Percentiles rank a stretch among this genome's conserved stretches.
Conservation (phyloP, 164 flowering plant genomes). For the Vitis amurensis region DNA sequence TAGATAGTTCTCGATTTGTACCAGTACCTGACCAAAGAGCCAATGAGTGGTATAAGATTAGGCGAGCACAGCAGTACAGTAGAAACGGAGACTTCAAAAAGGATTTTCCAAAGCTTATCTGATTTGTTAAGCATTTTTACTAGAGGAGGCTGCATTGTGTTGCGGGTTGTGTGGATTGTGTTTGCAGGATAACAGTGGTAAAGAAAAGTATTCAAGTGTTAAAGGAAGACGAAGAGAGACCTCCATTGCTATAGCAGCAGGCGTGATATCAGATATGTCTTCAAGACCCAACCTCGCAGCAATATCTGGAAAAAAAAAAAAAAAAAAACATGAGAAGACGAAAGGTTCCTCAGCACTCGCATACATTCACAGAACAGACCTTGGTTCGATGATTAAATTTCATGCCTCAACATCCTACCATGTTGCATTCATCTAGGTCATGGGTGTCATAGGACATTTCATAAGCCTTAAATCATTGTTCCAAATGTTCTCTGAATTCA, state of each 20-base stretch:
- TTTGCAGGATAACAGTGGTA: background rate
- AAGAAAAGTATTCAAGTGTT: background rate
- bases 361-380: too few species aligned
- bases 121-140: too few species aligned
- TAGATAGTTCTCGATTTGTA: slow-evolving; percentile 17
- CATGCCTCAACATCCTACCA: too few species aligned
- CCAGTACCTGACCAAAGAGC: slow-evolving; percentile 15
- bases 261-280: slow-evolving; percentile 23
- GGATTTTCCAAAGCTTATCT: background rate
- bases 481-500: background rate
- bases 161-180: background rate
- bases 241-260: slow-evolving; percentile 27
- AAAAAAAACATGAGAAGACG: too few species aligned
- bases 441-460: background rate
- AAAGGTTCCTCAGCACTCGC: too few species aligned
- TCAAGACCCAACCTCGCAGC: slow-evolving; percentile 13
- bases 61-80: background rate
- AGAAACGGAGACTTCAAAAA: too few species aligned
- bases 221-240: slow-evolving; percentile 4
- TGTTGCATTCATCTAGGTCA: background rate
- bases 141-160: too few species aligned
- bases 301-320: slow-evolving; percentile 22
- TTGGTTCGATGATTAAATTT: too few species aligned
- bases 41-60: background rate
- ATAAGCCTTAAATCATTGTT: background rate